A percentile compares a stretch with the other conserved stretches of the same genome.
Evolutionary conservation across 179 eudicot species (phyloP).

Genomic region (Amaranthus tricolor): DNA sequence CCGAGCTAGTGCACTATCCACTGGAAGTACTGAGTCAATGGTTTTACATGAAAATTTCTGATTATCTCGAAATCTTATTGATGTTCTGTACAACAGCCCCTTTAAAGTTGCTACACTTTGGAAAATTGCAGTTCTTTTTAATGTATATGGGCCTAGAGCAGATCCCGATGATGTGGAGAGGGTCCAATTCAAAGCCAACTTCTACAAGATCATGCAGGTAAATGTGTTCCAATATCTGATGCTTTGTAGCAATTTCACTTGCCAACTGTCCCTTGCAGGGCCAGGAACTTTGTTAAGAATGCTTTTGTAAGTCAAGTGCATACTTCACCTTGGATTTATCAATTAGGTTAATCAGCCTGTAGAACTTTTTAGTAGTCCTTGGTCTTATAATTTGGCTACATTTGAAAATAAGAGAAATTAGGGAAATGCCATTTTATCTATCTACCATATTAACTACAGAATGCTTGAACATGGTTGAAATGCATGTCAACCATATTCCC

Average conservation of each 20-base stretch:
- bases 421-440: not conserved
- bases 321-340: not conserved
- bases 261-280: not conserved
- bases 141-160: slow-evolving; percentile 91
- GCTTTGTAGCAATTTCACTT: not conserved
- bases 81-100: slow-evolving; percentile 1
- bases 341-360: not conserved
- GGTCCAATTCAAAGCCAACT: slow-evolving; percentile 64
- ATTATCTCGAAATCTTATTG: slow-evolving; percentile 5
- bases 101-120: slow-evolving; percentile 15
- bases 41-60: not conserved
- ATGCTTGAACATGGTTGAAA: not conserved
- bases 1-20: not conserved
- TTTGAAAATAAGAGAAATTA: not conserved
- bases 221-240: slow-evolving; percentile 5
- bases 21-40: not conserved
- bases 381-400: not conserved
- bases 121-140: slow-evolving; percentile 71
- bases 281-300: not conserved
- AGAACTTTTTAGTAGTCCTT: not conserved
- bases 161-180: slow-evolving; percentile 72
- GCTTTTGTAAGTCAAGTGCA: not conserved
- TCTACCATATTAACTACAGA: not conserved
- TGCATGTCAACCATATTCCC: not conserved
- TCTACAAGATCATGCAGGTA: slow-evolving; percentile 84